Evolutionary conservation across 2,329 filamentous ascomycete species (phyloP), one percentile per base, ranked within the genome.

Genomic region (Cordyceps cateniannulata): DNA sequence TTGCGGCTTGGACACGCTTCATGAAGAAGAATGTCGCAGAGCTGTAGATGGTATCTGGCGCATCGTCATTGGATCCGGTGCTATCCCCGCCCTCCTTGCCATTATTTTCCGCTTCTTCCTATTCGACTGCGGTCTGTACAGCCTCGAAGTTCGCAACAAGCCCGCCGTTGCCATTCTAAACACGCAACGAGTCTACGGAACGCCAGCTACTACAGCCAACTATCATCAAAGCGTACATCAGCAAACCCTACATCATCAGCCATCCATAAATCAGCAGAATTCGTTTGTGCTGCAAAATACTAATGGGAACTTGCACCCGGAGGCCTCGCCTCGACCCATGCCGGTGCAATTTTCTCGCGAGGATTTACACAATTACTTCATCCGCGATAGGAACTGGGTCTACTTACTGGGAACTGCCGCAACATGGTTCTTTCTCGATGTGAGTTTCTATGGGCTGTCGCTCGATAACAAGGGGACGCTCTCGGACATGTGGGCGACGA

Each of bases 21-120:
- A 81, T 63, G 72, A 78, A 8, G 72, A 76, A 8, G 76, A 79
- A 61, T 82, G 79, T 63, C 75, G 76, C 40, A 70, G 71, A 60
- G 72, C 72, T 8, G 67, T 87, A 1, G 85, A 88, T 64, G 81
- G 79, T 1, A 83, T 87, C 64, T 89, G 86, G 85, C 79, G 86
- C 52, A 86, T 86, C 67, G 83, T 88, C 32, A 82, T 88, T 64
- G 86, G 85, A 2, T 82, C 85, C 0, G 86, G 86, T 7, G 85
- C 85, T 9, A 76, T 87, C 0, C 86, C 86, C 0, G 85, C 85
- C 4, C 73, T 85, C 14, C 74, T 88, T 9, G 85, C 86, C 65
- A 84, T 87, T 62, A 76, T 86, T 44, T 88, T 88, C 66, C 83
- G 86, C 20, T 85, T 88, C 69, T 84, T 85, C 64, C 81, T 88